Base-by-base conservation (phyloP, 1,284 basidiomycete species). In the Ceratobasidium sp. region DNA sequence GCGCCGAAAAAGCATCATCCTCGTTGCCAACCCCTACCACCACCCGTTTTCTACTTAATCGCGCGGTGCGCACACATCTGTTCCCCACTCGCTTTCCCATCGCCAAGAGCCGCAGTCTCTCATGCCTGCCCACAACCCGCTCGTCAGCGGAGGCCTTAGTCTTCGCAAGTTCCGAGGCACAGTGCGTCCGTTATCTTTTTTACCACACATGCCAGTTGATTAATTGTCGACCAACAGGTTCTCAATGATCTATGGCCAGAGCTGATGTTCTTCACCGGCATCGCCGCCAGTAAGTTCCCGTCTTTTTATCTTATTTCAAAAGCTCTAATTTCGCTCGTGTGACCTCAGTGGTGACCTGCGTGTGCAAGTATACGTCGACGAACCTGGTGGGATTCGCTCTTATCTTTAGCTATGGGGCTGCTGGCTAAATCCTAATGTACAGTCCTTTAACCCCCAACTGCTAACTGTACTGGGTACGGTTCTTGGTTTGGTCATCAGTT, bases 401-500 rank as follows among this genome's bases (percentile, higher is more conserved):
- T 3, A 7, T 11, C 30, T 6, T n/a, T 18, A 3, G 5, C 33
- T 23, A 8, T 23, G 23, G 8, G 12, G 9, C 56, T 23, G n/a
- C 36, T 42, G 21, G n/a, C 56, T 59, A 23, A 59, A 21, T 38
- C 23, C 40, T 23, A n/a, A n/a, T n/a, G 11, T 2, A 16, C n/a
- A 59, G 49, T 38, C 44, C 14, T 71, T 71, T 18, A 28, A 36
- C 30, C 56, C 56, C 14, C 56, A 60, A 46, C 51, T 71, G 8
- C 51, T 71, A 12, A 71, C 67, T 8, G 67, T 71, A 7, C 36
- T 71, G 30, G 67, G 67, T 69, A 69, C 81, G 21, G 81, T 83
- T 0, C 78, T 81, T 72, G 81, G 81, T 79, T 75, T 83, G 72
- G 81, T 82, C 66, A 75, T 82, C 30, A 81, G 81, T 14, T 81